Evolutionary conservation across 129 eudicot genomes (phyloP), one percentile per base, ranked within the genome.

Genomic region (Flaveria bidentis): DNA sequence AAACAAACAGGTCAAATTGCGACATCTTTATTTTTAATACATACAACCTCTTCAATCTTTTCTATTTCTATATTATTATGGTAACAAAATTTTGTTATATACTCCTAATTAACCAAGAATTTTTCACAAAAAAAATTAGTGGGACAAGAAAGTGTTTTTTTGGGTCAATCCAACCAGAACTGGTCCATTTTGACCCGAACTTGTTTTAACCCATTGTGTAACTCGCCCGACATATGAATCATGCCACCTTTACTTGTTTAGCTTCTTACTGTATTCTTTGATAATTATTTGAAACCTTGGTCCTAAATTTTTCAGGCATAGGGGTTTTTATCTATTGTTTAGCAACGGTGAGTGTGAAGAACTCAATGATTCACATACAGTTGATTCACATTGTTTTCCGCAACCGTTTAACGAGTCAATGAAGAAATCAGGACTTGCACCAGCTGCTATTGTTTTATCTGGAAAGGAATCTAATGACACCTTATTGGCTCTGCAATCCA

Each of bases 351-450:
- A 91, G 85, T 77, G 78, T 72, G 99, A 94, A 85, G 99, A 94
- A 80, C 80, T 91, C 26, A 94, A 94, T 76, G 90, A 63, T 20
- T 83, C 91, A 65, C 99, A 94, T 71, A 84, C 91, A 5, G 99
- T 94, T 62, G 96, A 91, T 47, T 89, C 99, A 8, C 99, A 94
- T 73, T 78, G 79, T 85, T 94, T 94, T 76, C 99, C 99, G 12
- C 96, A 89, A 36, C 99, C 88, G 51, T 94, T 85, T 78, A 67
- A 79, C 0, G 93, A 87, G 72, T 87, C 90, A 2, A 75, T 74
- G 79, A 91, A 85, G 57, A 81, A 71, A 78, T 20, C 82, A 28
- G 99, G 99, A 39, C 87, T 94, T 17, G 99, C 99, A 69, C 96
- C 99, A 18, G 99, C 99, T 69, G 96, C 97, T 16, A 80, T 94